Percentiles rank a stretch among this genome's conserved stretches.
Conservation (phyloP, 176 grass and related monocot species). For the Triticum dicoccoides region DNA sequence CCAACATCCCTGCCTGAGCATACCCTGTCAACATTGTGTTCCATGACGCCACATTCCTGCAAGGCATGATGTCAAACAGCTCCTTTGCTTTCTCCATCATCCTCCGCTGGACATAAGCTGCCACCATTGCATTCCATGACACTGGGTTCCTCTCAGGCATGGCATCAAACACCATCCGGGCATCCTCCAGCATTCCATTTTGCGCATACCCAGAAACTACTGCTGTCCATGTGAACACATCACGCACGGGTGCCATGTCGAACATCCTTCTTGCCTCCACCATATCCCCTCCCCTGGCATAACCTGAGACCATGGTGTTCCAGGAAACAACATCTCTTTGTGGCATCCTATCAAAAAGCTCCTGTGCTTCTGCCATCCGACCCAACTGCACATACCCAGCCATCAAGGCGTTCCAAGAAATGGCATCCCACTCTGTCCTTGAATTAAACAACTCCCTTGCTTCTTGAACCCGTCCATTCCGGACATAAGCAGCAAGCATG, state of each 20-base stretch:
- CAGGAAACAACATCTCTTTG: constrained; percentile 70
- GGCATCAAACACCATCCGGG: constrained; percentile 65
- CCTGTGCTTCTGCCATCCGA: constrained; percentile 45
- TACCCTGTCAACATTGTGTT: constrained; percentile 91
- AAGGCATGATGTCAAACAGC: constrained; percentile 69
- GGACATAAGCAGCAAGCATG: constrained; percentile 72
- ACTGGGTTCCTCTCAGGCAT: constrained; percentile 86
- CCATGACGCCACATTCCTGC: constrained; percentile 69
- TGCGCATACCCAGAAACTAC: constrained; percentile 83
- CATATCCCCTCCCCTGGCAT: constrained; percentile 71
- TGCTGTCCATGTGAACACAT: constrained; percentile 93
- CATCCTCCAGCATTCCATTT: constrained; percentile 78
- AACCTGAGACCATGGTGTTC: constrained; percentile 81
- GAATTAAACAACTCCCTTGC: constrained; percentile 70
- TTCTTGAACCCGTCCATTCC: constrained; percentile 56
- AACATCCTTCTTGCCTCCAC: constrained; percentile 57
- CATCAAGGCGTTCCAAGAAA: constrained; percentile 95
- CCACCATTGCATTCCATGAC: constrained; percentile 87
- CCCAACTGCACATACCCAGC: constrained; percentile 59
- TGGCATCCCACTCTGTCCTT: constrained; percentile 63
- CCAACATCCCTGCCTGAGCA: constrained; percentile 71
- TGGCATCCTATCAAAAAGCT: constrained; percentile 74
- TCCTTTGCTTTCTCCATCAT: constrained; percentile 70
- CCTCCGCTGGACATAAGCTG: constrained; percentile 65
- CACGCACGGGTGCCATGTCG: constrained; percentile 55